Evolutionary conservation across 1,284 basidiomycete species (phyloP).

Genomic region (Sporisorium iseilematis-ciliati): DNA sequence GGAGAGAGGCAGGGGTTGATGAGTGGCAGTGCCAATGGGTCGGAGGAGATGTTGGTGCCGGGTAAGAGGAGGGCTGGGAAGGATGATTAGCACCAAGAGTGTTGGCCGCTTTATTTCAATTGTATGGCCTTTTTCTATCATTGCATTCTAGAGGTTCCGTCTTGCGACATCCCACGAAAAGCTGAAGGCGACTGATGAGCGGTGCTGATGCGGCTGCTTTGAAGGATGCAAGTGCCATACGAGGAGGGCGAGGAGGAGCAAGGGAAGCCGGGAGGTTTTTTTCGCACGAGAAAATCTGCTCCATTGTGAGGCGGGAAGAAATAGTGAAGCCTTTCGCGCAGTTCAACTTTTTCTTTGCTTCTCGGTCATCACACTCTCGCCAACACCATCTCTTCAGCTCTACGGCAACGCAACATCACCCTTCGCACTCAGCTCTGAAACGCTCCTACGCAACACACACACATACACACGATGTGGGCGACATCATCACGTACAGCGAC

Average conservation of each 20-base stretch:
- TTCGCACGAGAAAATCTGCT: slow-evolving; percentile 19
- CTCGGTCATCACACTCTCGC: neutral
- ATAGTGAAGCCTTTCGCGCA: neutral
- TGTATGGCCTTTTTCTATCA: too few relatives aligned
- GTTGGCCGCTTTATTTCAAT: neutral
- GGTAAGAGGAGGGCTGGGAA: slow-evolving; percentile 31
- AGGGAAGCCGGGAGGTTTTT: neutral
- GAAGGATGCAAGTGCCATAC: too few relatives aligned
- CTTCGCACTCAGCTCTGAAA: neutral
- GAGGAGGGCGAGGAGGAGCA: too few relatives aligned
- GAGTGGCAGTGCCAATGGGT: slow-evolving; percentile 30
- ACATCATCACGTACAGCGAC: slow-evolving; percentile 2
- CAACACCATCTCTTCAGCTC: neutral
- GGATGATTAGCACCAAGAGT: slow-evolving; percentile 20
- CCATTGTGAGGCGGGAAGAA: neutral
- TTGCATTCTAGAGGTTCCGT: too few relatives aligned
- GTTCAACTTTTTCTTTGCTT: slow-evolving; percentile 8
- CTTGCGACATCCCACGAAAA: too few relatives aligned
- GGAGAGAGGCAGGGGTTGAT: slow-evolving; percentile 48
- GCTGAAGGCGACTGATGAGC: too few relatives aligned
- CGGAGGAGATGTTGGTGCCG: slow-evolving; percentile 57
- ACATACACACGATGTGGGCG: slow-evolving; percentile 9
- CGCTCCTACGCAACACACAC: neutral
- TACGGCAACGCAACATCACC: neutral
- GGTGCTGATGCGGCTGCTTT: too few relatives aligned